These are phyloP conservation scores for Ophiocytium majus DNA, from an alignment of 352 stramenopile species.

Conservation along the genomic window DNA sequence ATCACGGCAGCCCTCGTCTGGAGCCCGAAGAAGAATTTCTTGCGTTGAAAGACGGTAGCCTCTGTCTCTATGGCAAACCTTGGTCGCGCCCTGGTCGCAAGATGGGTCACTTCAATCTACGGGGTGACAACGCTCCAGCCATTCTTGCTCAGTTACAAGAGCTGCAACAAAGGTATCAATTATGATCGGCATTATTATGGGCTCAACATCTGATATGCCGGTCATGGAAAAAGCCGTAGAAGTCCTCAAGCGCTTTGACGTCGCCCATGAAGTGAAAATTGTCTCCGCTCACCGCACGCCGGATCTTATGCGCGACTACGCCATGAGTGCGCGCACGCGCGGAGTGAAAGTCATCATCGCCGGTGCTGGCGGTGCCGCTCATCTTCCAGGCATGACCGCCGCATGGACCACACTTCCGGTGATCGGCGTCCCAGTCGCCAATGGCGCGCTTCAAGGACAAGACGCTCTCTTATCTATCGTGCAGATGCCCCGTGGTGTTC, in stretches of 20 bases:
- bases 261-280: conserved; percentile 91
- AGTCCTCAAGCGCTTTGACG: conserved; percentile 84
- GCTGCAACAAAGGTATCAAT: no score
- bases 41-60: no score
- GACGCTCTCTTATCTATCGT: background rate
- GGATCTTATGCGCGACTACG: conserved; percentile 89
- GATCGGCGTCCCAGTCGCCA: conserved; percentile 76
- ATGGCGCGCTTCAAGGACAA: background rate
- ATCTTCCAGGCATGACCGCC: conserved; percentile 84
- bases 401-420: conserved; percentile 64
- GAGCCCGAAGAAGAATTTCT: no score
- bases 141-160: no score
- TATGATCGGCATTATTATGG: conserved; percentile 4
- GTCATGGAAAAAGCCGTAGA: conserved; percentile 65
- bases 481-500: background rate
- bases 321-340: conserved; percentile 70
- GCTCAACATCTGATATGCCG: background rate
- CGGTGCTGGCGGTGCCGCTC: conserved; percentile 87
- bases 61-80: no score
- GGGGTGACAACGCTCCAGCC: no score
- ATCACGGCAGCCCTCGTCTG: no score
- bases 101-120: no score
- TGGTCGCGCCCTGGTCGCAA: no score
- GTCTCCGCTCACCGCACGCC: conserved; percentile 93
- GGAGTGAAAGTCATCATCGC: conserved; percentile 72